Evolutionary conservation across 2,329 filamentous ascomycete species (phyloP).

Genomic region (Colletotrichum sp.): DNA sequence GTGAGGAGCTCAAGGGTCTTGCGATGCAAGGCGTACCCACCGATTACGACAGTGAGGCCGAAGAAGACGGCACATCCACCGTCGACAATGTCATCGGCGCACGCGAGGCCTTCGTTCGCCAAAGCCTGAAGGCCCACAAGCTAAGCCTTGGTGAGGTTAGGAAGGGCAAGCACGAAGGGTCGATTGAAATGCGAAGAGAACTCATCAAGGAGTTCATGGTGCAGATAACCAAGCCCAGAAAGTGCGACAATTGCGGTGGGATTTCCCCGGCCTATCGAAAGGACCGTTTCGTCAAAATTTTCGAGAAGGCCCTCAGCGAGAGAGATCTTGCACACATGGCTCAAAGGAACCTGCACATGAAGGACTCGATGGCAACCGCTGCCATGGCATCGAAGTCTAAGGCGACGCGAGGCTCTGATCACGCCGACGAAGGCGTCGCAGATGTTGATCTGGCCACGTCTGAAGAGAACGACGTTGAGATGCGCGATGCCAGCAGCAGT

Average conservation of each 20-base stretch:
- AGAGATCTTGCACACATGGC: constrained; percentile 83
- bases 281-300: constrained; percentile 91
- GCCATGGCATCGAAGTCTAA: constrained; percentile 28
- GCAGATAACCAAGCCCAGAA: constrained; percentile 70
- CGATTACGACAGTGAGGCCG: constrained; percentile 62
- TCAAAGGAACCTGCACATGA: constrained; percentile 66
- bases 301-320: constrained; percentile 75
- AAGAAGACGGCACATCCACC: constrained; percentile 62
- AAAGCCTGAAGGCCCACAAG: constrained; percentile 67
- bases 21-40: constrained; percentile 35
- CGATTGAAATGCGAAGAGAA: constrained; percentile 74
- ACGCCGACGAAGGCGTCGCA: constrained; percentile 72
- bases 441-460: constrained; percentile 61
- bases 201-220: constrained; percentile 83
- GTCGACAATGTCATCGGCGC: constrained; percentile 58
- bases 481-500: constrained; percentile 46
- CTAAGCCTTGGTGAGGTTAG: constrained; percentile 51
- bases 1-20: constrained; percentile 50
- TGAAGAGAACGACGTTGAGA: constrained; percentile 46
- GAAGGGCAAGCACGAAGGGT: constrained; percentile 80
- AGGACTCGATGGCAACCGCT: constrained; percentile 66
- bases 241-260: constrained; percentile 70
- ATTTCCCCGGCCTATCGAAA: constrained; percentile 86
- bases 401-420: constrained; percentile 33
- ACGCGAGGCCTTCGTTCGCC: constrained; percentile 72